Evolutionary conservation across 1,284 basidiomycete species (phyloP).

Genomic region (Gymnopus androsaceus): DNA sequence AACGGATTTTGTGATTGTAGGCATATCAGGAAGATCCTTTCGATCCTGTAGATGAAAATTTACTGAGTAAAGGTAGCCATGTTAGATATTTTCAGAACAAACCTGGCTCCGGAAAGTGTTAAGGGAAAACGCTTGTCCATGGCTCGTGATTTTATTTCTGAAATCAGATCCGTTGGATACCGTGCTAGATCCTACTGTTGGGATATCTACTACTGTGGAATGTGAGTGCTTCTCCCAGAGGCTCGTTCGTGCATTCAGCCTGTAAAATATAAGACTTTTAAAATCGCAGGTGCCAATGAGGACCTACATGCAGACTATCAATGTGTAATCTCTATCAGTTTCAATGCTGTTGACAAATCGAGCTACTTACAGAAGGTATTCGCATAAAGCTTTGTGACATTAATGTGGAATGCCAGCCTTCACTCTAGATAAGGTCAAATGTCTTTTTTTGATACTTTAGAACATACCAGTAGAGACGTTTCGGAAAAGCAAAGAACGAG

Average conservation of each 20-base stretch:
- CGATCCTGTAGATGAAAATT: not conserved
- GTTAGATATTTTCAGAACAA: not conserved
- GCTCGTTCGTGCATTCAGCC: constrained; percentile 6
- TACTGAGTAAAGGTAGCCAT: not conserved
- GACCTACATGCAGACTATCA: constrained; percentile 4
- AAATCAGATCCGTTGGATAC: not conserved
- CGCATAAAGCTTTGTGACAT: constrained; percentile 30
- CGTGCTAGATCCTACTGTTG: no score
- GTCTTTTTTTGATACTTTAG: not conserved
- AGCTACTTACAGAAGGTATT: constrained; percentile 29
- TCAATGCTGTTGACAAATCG: not conserved
- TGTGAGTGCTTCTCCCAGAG: not conserved
- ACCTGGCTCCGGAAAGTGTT: not conserved
- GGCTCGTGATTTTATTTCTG: not conserved
- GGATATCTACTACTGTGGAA: no score
- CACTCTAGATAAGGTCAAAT: not conserved
- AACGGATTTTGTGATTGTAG: not conserved
- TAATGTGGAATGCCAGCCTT: constrained; percentile 25
- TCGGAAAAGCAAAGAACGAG: constrained; percentile 26
- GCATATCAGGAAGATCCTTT: not conserved
- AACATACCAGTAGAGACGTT: constrained; percentile 24
- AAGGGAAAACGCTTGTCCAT: not conserved
- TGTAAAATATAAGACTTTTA: not conserved
- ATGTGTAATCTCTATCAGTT: not conserved
- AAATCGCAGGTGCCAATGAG: not conserved